Evolutionary conservation across 169 alveolate species (phyloP).

Genomic region (Plasmodium falciparum): DNA sequence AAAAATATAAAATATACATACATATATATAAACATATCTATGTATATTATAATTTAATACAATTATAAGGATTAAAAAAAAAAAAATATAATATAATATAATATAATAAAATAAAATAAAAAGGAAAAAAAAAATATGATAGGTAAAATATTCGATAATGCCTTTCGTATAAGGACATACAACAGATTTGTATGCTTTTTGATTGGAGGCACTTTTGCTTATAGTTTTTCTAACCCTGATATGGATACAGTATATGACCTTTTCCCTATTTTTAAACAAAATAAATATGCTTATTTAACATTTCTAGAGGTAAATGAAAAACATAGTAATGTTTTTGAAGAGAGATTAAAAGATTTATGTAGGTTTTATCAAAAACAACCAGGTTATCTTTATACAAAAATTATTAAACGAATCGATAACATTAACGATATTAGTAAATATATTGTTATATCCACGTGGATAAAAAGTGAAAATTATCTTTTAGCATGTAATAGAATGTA

Average conservation of each 20-base stretch:
- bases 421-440: slow-evolving; percentile 62
- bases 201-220: slow-evolving; percentile 78
- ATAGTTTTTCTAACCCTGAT: slow-evolving; percentile 85
- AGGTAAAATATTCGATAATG: slow-evolving; percentile 73
- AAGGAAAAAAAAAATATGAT: slow-evolving; percentile 29
- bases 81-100: not conserved
- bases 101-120: not conserved
- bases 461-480: slow-evolving; percentile 69
- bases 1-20: no score
- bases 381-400: slow-evolving; percentile 77
- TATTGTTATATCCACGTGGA: slow-evolving; percentile 85
- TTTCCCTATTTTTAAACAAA: slow-evolving; percentile 82
- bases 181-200: slow-evolving; percentile 57
- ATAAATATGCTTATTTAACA: slow-evolving; percentile 82
- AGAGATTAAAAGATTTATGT: slow-evolving; percentile 81
- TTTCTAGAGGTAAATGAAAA: slow-evolving; percentile 81
- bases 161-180: slow-evolving; percentile 66
- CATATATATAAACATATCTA: no score
- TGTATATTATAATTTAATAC: not conserved
- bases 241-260: slow-evolving; percentile 84
- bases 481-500: slow-evolving; percentile 67
- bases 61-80: not conserved
- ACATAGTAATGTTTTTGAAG: slow-evolving; percentile 78
- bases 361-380: slow-evolving; percentile 84
- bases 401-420: slow-evolving; percentile 35